These are phyloP conservation scores for Termitomyces sp. DNA, from an alignment of 768 basidiomycete species.

Conservation along the genomic window DNA sequence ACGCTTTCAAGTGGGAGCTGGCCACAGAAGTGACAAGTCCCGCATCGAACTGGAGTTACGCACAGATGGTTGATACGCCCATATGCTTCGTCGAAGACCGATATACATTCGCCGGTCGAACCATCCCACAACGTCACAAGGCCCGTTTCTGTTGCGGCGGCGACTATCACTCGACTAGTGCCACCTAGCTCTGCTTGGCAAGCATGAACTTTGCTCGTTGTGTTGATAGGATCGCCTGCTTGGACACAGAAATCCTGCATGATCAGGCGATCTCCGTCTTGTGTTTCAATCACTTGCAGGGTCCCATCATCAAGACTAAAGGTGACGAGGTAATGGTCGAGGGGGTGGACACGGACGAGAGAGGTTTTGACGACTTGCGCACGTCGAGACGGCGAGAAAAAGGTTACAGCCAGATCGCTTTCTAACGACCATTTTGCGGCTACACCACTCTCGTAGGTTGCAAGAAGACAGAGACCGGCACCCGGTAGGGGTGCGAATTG, in stretches of 20 bases:
- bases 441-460: constrained; percentile 57
- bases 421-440: constrained; percentile 53
- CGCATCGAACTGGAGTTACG: constrained; percentile 49
- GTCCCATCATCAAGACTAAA: constrained; percentile 67
- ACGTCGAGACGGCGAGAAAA: constrained; percentile 41
- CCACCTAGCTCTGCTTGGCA: constrained; percentile 52
- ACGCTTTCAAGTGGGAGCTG: constrained; percentile 66
- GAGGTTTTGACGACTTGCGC: constrained; percentile 43
- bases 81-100: constrained; percentile 55
- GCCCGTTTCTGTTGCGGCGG: constrained; percentile 61
- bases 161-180: constrained; percentile 49
- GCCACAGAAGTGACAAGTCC: constrained; percentile 69
- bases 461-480: constrained; percentile 34
- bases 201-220: constrained; percentile 49
- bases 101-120: constrained; percentile 58
- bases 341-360: constrained; percentile 44
- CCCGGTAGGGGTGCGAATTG: constrained; percentile 32
- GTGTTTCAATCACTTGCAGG: constrained; percentile 57
- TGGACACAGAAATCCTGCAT: constrained; percentile 46
- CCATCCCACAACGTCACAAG: constrained; percentile 77
- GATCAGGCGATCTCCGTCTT: constrained; percentile 38
- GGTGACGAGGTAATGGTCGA: constrained; percentile 46
- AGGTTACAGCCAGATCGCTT: constrained; percentile 25
- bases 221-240: constrained; percentile 57
- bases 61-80: constrained; percentile 60